Base-by-base conservation (phyloP, 345 rosid genomes). In the Citrus reticulata region DNA sequence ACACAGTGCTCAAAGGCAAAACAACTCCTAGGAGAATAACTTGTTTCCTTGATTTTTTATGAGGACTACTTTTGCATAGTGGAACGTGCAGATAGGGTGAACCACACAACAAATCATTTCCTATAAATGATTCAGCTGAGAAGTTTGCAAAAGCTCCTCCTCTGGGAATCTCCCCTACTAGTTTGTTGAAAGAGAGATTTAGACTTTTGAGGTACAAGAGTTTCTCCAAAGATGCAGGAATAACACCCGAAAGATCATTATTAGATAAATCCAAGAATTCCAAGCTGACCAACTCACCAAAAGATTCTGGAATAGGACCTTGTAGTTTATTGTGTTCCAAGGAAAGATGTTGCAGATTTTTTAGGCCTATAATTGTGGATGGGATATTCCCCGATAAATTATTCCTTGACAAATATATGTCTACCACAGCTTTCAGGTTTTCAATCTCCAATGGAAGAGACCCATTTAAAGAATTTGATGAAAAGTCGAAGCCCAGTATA, bases 231-330 rank as follows among this genome's bases (percentile, higher is more conserved):
- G 77, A 79, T 2, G n/a, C n/a, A 29, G 82, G 82, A 22, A 79
- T 67, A 2, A 3, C 5, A 24, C 76, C 76, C 4, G 76, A 75
- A n/a, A 79, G 27, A 57, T 49, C 29, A 35, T 79, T 79, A 2
- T 22, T 6, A 4, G 77, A 72, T 9, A 80, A 19, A 80, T 76
- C 79, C 60, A 81, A 51, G 34, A 9, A 62, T 42, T 62, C 62
- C 42, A 82, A 29, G 58, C 77, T 73, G 4, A 37, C 5, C 65
- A 72, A 59, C 29, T 66, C 22, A 30, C 32, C 70, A 27, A 81
- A 32, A 17, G 81, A 32, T 32, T 72, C 74, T 22, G 70, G 80
- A 11, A 81, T 77, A 1, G 63, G 9, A 19, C 84, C 83, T n/a
- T 61, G n/a, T 4, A 80, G 22, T 24, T 11, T 10, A 27, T 75